Conservation (phyloP, 257 asterid species). For the Penstemon newberryi region DNA sequence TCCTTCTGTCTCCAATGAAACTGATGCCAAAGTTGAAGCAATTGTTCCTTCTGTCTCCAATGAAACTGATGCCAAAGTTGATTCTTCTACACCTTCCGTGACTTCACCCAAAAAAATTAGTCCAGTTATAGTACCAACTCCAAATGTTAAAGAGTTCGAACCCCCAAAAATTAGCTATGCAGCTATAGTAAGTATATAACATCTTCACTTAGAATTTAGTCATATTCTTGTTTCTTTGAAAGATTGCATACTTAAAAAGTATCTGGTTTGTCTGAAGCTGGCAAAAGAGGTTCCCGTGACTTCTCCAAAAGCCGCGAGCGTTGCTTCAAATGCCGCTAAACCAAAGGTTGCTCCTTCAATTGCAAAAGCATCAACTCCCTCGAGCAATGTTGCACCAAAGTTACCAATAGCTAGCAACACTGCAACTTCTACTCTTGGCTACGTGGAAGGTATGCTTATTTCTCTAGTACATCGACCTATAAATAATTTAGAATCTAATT, state of each 20-base stretch:
- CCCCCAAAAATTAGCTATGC: constrained; percentile 49
- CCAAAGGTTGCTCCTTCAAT: constrained; percentile 25
- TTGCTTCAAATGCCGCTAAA: constrained; percentile 19
- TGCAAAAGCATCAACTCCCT: constrained; percentile 19
- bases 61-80: constrained; percentile 20
- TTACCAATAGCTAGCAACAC: constrained; percentile 21
- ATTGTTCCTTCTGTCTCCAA: not conserved
- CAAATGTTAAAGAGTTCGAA: constrained; percentile 21
- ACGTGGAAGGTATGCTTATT: constrained; percentile 31
- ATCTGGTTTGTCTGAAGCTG: constrained; percentile 35
- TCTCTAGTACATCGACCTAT: not conserved
- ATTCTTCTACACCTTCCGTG: constrained; percentile 22
- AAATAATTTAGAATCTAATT: not conserved
- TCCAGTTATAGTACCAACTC: constrained; percentile 5
- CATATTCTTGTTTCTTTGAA: constrained; percentile 13
- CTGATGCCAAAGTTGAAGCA: constrained; percentile 22
- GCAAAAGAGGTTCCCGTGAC: constrained; percentile 34
- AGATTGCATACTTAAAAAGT: not conserved
- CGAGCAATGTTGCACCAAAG: constrained; percentile 25
- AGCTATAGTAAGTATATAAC: constrained; percentile 48
- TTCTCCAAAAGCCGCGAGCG: constrained; percentile 32
- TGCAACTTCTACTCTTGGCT: constrained; percentile 15
- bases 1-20: constrained; percentile 3
- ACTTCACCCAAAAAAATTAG: not conserved
- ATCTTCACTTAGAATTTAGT: constrained; percentile 5